A percentile compares a stretch with the other conserved stretches of the same genome.
These are phyloP conservation scores for Russula vinacea DNA, from an alignment of 768 basidiomycete genomes.

Conservation along the genomic window DNA sequence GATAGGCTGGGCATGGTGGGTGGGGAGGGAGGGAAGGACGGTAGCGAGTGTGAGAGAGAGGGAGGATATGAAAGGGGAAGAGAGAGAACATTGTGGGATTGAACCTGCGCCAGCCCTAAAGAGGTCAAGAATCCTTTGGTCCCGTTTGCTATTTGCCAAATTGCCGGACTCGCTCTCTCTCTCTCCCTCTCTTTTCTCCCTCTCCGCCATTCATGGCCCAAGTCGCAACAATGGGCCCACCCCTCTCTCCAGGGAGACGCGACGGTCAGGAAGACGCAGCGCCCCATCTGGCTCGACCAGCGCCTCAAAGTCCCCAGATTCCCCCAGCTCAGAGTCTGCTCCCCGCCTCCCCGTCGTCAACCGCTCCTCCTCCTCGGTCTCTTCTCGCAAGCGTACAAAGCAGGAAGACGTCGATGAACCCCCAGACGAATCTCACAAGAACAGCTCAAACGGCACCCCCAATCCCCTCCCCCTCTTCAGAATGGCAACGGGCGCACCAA, in stretches of 20 bases:
- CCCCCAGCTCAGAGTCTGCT: constrained; percentile 49
- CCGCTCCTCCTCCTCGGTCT: constrained; percentile 33
- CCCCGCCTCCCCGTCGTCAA: constrained; percentile 35
- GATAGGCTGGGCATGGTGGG: background rate
- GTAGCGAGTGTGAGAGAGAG: background rate
- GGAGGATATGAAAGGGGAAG: background rate
- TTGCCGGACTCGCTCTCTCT: constrained; percentile 21
- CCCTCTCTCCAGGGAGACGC: constrained; percentile 72
- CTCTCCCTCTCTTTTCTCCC: constrained; percentile 15
- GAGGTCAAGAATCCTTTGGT: constrained; percentile 21
- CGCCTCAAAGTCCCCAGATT: constrained; percentile 72
- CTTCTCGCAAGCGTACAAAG: constrained; percentile 55
- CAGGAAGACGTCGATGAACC: constrained; percentile 70
- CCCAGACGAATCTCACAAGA: constrained; percentile 53
- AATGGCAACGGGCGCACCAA: constrained; percentile 47
- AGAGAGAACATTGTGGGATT: constrained; percentile 19
- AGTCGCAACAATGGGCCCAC: constrained; percentile 69
- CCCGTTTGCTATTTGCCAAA: constrained; percentile 16
- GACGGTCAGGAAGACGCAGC: constrained; percentile 74
- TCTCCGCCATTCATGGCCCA: constrained; percentile 48
- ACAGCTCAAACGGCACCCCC: constrained; percentile 36
- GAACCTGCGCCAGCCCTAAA: constrained; percentile 31
- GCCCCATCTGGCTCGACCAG: constrained; percentile 63
- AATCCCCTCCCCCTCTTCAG: constrained; percentile 30
- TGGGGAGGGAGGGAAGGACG: background rate